Conservation (phyloP, 208 protist species). For the Giardia duodenalis region DNA sequence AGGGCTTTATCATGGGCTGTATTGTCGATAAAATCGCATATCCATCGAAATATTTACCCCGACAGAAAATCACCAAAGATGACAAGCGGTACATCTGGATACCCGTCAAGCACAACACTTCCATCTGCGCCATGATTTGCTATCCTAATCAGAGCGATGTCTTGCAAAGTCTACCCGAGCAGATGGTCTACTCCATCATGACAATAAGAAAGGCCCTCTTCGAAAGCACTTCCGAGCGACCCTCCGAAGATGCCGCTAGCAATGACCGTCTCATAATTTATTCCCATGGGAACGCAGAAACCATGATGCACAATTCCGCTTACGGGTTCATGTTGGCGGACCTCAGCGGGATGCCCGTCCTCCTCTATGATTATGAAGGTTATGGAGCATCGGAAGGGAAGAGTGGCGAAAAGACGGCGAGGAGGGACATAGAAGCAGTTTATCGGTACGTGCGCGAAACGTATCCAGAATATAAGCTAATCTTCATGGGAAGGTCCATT, state of each 20-base stretch:
- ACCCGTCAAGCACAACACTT: neutral
- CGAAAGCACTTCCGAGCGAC: too few relatives aligned
- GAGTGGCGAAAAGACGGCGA: neutral
- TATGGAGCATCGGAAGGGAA: neutral
- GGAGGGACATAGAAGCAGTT: neutral
- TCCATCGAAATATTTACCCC: neutral
- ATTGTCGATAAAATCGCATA: neutral
- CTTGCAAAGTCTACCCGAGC: neutral
- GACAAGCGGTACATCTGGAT: neutral
- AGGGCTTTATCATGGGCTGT: too few relatives aligned
- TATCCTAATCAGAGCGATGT: neutral
- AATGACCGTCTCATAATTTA: neutral
- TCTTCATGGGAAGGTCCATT: neutral
- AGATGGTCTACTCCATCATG: neutral
- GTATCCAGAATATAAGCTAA: neutral
- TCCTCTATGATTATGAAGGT: neutral
- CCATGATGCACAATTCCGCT: neutral
- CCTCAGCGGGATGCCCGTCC: neutral
- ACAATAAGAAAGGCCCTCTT: too few relatives aligned
- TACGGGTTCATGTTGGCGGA: neutral
- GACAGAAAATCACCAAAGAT: neutral
- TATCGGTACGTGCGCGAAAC: neutral
- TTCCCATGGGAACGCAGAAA: neutral
- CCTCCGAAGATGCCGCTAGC: neutral
- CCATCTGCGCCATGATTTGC: neutral